These are phyloP conservation scores for Colletotrichum sp. DNA, from an alignment of 2,329 filamentous ascomycete species.

Conservation along the genomic window DNA sequence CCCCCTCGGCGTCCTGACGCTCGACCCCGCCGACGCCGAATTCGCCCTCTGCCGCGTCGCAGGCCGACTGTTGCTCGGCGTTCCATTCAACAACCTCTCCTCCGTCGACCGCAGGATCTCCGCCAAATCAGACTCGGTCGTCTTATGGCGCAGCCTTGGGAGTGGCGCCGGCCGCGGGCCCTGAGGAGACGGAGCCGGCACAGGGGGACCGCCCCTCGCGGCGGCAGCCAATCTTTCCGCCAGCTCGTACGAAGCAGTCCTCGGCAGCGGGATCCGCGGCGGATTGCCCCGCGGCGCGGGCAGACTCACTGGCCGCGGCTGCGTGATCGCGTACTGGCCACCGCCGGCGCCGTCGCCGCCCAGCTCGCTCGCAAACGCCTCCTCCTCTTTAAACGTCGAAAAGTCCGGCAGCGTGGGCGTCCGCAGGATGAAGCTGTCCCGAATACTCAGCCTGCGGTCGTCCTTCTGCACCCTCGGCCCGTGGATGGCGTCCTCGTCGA, in stretches of 20 bases:
- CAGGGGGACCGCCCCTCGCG: conserved; percentile 18
- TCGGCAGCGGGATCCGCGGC: conserved; percentile 9
- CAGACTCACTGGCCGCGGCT: conserved; percentile 12
- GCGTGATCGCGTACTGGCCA: conserved; percentile 3
- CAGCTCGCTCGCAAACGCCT: conserved; percentile 23
- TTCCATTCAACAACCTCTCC: conserved; percentile 50
- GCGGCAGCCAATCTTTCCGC: conserved; percentile 21
- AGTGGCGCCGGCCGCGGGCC: conserved; percentile 19
- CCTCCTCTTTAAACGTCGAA: conserved; percentile 25
- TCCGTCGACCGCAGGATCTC: conserved; percentile 60
- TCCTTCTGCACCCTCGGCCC: conserved; percentile 45
- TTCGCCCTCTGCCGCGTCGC: conserved; percentile 34
- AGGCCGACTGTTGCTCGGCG: conserved; percentile 30
- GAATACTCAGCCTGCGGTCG: conserved; percentile 30
- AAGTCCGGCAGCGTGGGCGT: conserved; percentile 42
- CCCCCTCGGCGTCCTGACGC: conserved; percentile 2
- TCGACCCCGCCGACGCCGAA: conserved; percentile 24
- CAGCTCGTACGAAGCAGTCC: conserved; percentile 21
- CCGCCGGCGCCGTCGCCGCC: neutral
- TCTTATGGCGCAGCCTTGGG: conserved; percentile 30
- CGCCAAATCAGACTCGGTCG: conserved; percentile 53
- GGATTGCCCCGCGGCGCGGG: neutral
- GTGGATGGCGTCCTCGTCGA: conserved; percentile 57
- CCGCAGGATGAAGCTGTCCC: conserved; percentile 34
- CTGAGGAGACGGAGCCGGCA: neutral